phyloP scores from a whole-genome alignment of 78 protist genomes.

The Dictyostelium purpureum region DNA sequence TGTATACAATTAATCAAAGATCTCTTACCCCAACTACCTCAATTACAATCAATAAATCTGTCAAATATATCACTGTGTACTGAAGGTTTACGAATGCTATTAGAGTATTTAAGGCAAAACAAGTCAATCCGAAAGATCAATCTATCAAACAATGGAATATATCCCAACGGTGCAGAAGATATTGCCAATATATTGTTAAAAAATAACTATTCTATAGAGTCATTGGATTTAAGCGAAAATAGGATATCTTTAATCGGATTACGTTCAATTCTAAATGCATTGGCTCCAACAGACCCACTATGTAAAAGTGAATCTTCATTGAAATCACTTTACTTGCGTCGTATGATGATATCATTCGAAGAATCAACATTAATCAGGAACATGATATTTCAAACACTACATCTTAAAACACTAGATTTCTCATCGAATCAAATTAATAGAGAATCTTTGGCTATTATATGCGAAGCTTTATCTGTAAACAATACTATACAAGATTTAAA shows the following conservation, averaged over 20 bases:
- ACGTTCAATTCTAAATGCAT: slow-evolving; percentile 1
- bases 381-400: neutral
- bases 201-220: neutral
- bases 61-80: neutral
- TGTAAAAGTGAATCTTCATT: neutral
- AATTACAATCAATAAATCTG: neutral
- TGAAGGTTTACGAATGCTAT: neutral
- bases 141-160: slow-evolving; percentile 2
- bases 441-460: slow-evolving; percentile 4
- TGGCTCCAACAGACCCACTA: neutral
- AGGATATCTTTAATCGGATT: slow-evolving; percentile 14
- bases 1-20: slow-evolving; percentile 2
- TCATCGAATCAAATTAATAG: slow-evolving; percentile 26
- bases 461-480: slow-evolving; percentile 26
- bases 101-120: neutral
- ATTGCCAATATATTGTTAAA: neutral
- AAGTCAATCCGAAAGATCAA: neutral
- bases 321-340: slow-evolving; percentile 5
- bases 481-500: neutral
- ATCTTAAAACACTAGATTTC: slow-evolving; percentile 25
- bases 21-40: neutral
- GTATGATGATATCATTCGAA: slow-evolving; percentile 34
- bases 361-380: slow-evolving; percentile 38
- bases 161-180: slow-evolving; percentile 34
- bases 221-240: slow-evolving; percentile 58